Base-by-base conservation (phyloP, 371 early-diverging fungal species). In the Mucor indicus region DNA sequence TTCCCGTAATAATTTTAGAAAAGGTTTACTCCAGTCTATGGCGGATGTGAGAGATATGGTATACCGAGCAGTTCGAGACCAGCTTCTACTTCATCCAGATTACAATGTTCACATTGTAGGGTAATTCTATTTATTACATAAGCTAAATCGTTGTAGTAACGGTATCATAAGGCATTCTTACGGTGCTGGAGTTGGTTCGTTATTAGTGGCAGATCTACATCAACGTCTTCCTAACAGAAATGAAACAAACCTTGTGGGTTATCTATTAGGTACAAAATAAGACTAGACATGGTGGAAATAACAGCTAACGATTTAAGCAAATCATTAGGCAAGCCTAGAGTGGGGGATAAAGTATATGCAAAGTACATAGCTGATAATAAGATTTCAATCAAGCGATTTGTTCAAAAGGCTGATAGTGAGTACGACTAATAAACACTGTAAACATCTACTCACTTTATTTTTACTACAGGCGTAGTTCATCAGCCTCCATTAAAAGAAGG, bases 111-210 rank as follows among this genome's bases (percentile, higher is more conserved):
- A 41, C 27, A 39, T 52, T 15, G 33, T 41, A 23, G 53, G 53
- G 58, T 53, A 44, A 35, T n/a, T n/a, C n/a, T n/a, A n/a, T n/a
- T n/a, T n/a, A n/a, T n/a, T n/a, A n/a, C n/a, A n/a, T n/a, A n/a
- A n/a, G n/a, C n/a, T n/a, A n/a, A n/a, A n/a, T n/a, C n/a, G n/a
- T n/a, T n/a, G n/a, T n/a, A n/a, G n/a, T n/a, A n/a, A n/a, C n/a
- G n/a, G n/a, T n/a, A 10, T 35, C n/a, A 0, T 17, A 44, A 58
- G 58, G 5, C 58, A 58, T 35, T 58, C 58, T 4, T 58, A 48
- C 39, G 58, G 58, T 22, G 53, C 48, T n/a, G 53, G 41, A 11
- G 48, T 58, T 1, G 48, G 48, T 15, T 58, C 58, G 4, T 19
- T 58, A 2, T 4, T 58, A 2, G 13, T 38, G 9, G 48, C 38